Evolutionary conservation across 108 stramenopile species (phyloP), one percentile per base, ranked within the genome.

Genomic region (Fragilaria crotonensis): DNA sequence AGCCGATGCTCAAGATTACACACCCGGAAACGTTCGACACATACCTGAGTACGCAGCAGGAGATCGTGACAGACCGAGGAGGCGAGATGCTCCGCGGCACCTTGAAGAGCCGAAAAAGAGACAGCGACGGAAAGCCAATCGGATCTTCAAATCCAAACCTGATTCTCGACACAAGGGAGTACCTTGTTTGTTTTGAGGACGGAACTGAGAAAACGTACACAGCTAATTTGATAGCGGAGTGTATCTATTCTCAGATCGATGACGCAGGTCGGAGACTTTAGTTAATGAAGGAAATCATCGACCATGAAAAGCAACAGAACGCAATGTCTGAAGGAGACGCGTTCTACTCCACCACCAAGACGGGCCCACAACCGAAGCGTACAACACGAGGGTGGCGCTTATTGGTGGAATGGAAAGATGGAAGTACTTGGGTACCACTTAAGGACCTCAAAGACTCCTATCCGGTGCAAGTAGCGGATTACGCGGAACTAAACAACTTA

Each of bases 381-480:
- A 68, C 60, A 2, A 45, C 30, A 0, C 52, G 67, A 30, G 60
- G 67, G 67, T 29, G 62, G 28, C 31, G 60, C 5, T 26, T 68
- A 17, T 23, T 62, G 1, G 32, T 62, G 29, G 60, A 60, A 60
- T 30, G 4, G 25, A 45, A 65, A 26, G 64, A 56, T 4, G 28
- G 4, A 33, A 21, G 2, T 0, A n/a, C 30, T n/a, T 60, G 59
- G 64, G 2, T 66, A 0, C 59, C 59, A 21, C 33, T 66, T 2
- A 55, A 33, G 7, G 70, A 61, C 28, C n/a, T 66, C 27, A 71
- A 71, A 31, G 64, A 66, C 11, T 60, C 23, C 45, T 55, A 67
- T 45, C 66, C 66, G 3, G 30, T 67, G 32, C 22, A 67, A 32
- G 19, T 33, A 25, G 64, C n/a, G n/a, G n/a, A n/a, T n/a, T n/a